phyloP scores from a whole-genome alignment of 192 early-diverging fungal genomes.

The Jimgerdemannia flammicorona region DNA sequence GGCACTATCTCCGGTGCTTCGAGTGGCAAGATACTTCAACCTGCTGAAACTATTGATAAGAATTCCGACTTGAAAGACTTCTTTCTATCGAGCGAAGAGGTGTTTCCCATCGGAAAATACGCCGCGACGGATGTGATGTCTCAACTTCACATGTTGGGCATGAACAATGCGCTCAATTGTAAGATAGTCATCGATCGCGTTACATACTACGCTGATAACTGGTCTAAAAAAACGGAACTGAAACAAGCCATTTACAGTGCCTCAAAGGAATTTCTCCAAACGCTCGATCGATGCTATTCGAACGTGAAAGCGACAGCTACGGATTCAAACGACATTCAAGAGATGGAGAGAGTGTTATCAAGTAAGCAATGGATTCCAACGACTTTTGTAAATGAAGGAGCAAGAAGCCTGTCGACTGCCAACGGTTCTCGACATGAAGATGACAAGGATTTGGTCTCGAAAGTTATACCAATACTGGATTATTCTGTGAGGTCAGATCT shows the following conservation, averaged over 20 bases:
- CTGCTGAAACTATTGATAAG: neutral
- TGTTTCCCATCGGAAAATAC: neutral
- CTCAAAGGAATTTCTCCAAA: neutral
- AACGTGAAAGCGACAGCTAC: neutral
- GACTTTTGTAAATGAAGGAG: neutral
- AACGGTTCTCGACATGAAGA: neutral
- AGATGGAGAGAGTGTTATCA: neutral
- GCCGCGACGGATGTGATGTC: neutral
- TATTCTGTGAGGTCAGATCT: slow-evolving; percentile 5
- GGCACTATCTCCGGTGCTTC: neutral
- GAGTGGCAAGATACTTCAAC: neutral
- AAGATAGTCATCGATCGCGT: neutral
- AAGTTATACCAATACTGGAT: neutral
- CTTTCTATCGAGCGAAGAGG: neutral
- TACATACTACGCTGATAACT: neutral
- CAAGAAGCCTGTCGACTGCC: neutral
- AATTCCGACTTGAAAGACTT: neutral
- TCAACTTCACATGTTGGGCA: neutral
- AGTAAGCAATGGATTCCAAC: neutral
- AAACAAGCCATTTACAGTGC: neutral
- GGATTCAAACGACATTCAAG: neutral
- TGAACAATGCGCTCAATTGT: neutral
- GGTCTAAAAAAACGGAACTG: neutral
- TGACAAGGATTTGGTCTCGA: slow-evolving; percentile 1
- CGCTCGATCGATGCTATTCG: neutral